These are phyloP conservation scores for Bipolaris bicolor DNA, from an alignment of 2,329 filamentous ascomycete species.

Conservation along the genomic window DNA sequence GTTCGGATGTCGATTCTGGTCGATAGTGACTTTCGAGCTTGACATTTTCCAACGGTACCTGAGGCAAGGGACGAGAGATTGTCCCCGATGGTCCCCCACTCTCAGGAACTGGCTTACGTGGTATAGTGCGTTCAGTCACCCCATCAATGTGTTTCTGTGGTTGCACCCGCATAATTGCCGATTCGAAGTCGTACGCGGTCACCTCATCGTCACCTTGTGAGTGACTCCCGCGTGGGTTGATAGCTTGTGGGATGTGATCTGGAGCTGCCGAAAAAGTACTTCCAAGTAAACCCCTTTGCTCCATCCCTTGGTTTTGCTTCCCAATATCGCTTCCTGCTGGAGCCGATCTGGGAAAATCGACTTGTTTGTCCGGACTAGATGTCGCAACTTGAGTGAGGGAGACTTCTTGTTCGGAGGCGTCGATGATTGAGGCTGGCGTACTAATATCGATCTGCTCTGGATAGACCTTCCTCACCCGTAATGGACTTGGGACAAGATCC, in stretches of 20 bases:
- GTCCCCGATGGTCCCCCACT: neutral
- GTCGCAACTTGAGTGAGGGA: neutral
- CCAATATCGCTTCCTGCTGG: constrained; percentile 5
- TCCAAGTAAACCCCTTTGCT: neutral
- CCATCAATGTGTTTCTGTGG: constrained; percentile 4
- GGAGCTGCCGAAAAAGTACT: constrained; percentile 8
- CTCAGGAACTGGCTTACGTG: constrained; percentile 1
- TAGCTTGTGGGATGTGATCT: constrained; percentile 23
- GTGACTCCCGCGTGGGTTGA: constrained; percentile 22
- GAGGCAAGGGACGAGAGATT: constrained; percentile 18
- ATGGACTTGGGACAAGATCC: constrained; percentile 13
- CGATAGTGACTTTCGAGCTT: neutral
- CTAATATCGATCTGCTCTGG: neutral
- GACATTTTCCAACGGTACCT: constrained; percentile 16
- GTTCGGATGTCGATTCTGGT: neutral
- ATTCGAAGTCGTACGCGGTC: constrained; percentile 20
- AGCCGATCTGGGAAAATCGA: neutral
- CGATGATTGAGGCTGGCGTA: neutral
- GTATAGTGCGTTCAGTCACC: neutral
- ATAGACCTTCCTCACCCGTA: neutral
- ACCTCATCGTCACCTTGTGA: constrained; percentile 6
- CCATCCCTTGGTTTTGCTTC: constrained; percentile 3
- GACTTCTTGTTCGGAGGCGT: neutral
- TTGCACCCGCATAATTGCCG: constrained; percentile 25
- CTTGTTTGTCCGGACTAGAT: constrained; percentile 1